phyloP scores from a whole-genome alignment of 768 basidiomycete species.

The Tricholoma saponaceum region DNA sequence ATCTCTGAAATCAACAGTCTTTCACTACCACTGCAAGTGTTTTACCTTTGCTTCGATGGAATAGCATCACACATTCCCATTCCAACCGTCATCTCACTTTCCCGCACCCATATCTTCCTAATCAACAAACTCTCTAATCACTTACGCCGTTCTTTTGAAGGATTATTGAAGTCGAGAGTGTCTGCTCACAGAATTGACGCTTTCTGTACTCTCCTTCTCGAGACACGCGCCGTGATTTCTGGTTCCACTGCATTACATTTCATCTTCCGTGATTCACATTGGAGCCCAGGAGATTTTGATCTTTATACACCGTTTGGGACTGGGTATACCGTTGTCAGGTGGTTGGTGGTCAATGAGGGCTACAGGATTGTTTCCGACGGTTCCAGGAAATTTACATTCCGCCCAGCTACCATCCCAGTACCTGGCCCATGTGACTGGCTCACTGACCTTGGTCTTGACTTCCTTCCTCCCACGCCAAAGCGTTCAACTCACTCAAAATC shows the following conservation, averaged over 20 bases:
- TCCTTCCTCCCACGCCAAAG: background rate
- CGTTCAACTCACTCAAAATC: background rate
- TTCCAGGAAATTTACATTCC: constrained; percentile 5
- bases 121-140: constrained; percentile 4
- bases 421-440: constrained; percentile 1
- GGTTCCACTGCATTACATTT: constrained; percentile 11
- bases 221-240: constrained; percentile 11
- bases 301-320: constrained; percentile 11
- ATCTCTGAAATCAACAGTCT: background rate
- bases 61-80: constrained; percentile 7
- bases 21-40: constrained; percentile 3
- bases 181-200: background rate
- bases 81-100: constrained; percentile 5
- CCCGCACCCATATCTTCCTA: constrained; percentile 3
- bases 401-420: constrained; percentile 1
- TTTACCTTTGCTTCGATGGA: constrained; percentile 6
- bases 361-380: constrained; percentile 9
- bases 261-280: constrained; percentile 10
- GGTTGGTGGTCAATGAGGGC: constrained; percentile 4
- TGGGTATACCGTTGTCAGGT: constrained; percentile 6
- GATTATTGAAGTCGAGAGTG: constrained; percentile 7
- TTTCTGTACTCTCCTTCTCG: constrained; percentile 9
- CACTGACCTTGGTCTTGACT: background rate
- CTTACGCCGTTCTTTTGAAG: constrained; percentile 8
- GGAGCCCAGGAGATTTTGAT: constrained; percentile 11